Evolutionary conservation across 2,329 filamentous ascomycete species (phyloP), one percentile per base, ranked within the genome.

Genomic region (Elsinoe arachidis): DNA sequence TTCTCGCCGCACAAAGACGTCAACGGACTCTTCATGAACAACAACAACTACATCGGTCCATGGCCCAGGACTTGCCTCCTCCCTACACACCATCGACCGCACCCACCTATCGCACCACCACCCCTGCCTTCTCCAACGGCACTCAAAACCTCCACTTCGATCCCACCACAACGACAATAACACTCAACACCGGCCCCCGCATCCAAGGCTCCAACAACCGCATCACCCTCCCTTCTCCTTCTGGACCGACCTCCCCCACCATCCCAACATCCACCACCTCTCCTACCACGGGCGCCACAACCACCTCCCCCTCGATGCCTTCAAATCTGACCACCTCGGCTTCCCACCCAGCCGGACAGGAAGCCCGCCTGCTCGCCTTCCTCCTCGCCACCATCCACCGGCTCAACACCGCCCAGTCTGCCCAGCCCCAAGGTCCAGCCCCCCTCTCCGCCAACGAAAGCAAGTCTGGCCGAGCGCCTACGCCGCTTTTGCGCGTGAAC

Each of bases 371-470:
- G 12, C 30, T 30, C 10, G 54, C 54, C 33, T 30, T 56, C 43
- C 17, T 56, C 41, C 54, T 56, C 39, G 54, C 54, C 39, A 43
- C 54, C 14, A 35, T 56, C 26, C 54, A 56, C 41, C 38, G 54
- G 9, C 41, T 56, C 10, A 56, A 56, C 30, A 30, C 26, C 26
- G 5, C 26, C 7, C 26, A 5, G 4, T 30, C 26, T 30, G 5
- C 26, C 26, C 2, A 5, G 2, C 26, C 3, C 26, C 26, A 30
- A 30, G 26, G 26, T 30, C 26, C 26, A 9, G 7, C 26, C 9
- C 3, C 3, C 26, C 26, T 5, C 4, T 2, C 7, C 26, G 7
- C 26, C 3, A 9, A 9, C 26, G 26, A 30, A 15, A 38, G 49
- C 17, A 53, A 35, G 49, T 15, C 5, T 5, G 2, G 2, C 4